A percentile compares a stretch with the other conserved stretches of the same genome.
These are phyloP conservation scores for Boletus semigastroideus DNA, from an alignment of 1,284 basidiomycete genomes.

Conservation along the genomic window DNA sequence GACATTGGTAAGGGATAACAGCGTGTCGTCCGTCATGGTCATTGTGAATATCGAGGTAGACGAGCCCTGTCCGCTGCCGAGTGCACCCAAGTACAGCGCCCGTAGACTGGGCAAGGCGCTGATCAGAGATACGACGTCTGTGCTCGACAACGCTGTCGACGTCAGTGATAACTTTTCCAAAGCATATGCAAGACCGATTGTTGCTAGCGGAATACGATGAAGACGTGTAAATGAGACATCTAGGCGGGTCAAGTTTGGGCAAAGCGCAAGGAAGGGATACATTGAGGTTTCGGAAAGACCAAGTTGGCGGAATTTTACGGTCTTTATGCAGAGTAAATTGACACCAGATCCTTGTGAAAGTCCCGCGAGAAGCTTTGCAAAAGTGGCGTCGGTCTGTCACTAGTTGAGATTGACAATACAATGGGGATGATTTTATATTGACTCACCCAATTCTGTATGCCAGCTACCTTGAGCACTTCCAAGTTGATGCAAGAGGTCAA, in stretches of 20 bases:
- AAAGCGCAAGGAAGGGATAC: constrained; percentile 42
- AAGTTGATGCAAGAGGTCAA: constrained; percentile 44
- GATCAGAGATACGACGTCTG: constrained; percentile 44
- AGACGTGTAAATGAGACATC: constrained; percentile 67
- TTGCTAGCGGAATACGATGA: constrained; percentile 31
- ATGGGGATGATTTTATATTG: not conserved
- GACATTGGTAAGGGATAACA: constrained; percentile 45
- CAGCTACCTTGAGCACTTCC: constrained; percentile 61
- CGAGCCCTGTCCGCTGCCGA: constrained; percentile 51
- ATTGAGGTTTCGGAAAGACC: constrained; percentile 50
- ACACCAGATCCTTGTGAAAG: constrained; percentile 28
- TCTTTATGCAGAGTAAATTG: constrained; percentile 42
- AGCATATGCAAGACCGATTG: constrained; percentile 15
- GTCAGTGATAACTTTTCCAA: constrained; percentile 64
- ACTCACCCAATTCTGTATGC: constrained; percentile 58
- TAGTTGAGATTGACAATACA: not conserved
- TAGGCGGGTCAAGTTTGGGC: constrained; percentile 52
- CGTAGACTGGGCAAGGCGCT: constrained; percentile 41
- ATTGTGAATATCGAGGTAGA: constrained; percentile 47
- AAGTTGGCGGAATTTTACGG: constrained; percentile 61
- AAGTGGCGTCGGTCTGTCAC: constrained; percentile 54
- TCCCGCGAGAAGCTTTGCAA: constrained; percentile 44
- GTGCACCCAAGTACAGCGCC: constrained; percentile 57
- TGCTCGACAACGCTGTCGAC: constrained; percentile 47
- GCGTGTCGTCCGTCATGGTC: constrained; percentile 53